Evolutionary conservation across 345 rosid genomes (phyloP).

Genomic region (Salix arbutifolia): DNA sequence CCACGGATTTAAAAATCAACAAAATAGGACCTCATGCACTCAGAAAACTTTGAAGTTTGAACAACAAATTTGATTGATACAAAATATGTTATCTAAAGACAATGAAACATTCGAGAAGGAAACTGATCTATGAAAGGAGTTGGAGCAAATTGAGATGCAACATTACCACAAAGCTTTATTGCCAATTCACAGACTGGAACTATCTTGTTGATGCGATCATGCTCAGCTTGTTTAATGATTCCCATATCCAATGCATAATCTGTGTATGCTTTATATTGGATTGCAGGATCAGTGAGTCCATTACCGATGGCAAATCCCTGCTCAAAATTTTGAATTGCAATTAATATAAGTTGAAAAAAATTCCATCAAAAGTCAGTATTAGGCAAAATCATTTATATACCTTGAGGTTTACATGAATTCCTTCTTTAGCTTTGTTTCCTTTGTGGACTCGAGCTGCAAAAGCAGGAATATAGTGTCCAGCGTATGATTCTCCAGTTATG

Average conservation of each 20-base stretch:
- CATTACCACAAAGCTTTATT: conserved; percentile 86
- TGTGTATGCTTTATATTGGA: conserved; percentile 93
- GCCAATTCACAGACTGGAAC: conserved; percentile 82
- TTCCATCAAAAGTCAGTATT: neutral
- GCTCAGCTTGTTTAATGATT: conserved; percentile 49
- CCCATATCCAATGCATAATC: conserved; percentile 92
- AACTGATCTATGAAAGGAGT: neutral
- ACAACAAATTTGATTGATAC: neutral
- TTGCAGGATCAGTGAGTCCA: conserved; percentile 90
- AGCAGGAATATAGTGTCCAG: conserved; percentile 99
- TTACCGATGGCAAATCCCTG: conserved; percentile 99
- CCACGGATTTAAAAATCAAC: neutral
- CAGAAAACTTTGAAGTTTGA: neutral
- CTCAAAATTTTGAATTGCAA: conserved; percentile 18
- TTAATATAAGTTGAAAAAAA: neutral
- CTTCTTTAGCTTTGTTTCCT: conserved; percentile 93
- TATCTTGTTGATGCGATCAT: conserved; percentile 65
- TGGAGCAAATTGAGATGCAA: neutral
- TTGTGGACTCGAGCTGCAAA: conserved; percentile 83
- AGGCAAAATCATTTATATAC: conserved; percentile 24
- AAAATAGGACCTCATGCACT: neutral
- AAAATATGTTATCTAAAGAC: neutral
- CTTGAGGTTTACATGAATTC: conserved; percentile 84
- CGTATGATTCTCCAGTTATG: conserved; percentile 98
- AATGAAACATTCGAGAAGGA: neutral